These are phyloP conservation scores for Amesomyces nigricolor DNA, from an alignment of 2,329 filamentous ascomycete species.

Conservation along the genomic window DNA sequence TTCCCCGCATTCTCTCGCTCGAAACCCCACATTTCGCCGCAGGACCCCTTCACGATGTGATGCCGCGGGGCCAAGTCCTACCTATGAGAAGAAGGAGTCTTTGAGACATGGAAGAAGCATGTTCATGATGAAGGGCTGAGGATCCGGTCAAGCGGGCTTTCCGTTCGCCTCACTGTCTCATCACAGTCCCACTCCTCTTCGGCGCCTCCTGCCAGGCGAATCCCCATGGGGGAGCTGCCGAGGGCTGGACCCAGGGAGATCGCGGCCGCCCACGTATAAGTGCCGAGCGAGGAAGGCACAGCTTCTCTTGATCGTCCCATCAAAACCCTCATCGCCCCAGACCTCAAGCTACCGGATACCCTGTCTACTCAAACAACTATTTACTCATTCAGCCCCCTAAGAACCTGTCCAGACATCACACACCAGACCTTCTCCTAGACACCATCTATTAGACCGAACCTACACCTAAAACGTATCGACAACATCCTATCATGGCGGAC, in stretches of 20 bases:
- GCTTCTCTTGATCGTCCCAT: not conserved
- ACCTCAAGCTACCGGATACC: not conserved
- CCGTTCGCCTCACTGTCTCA: not conserved
- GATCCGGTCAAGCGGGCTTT: not conserved
- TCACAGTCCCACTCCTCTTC: not conserved
- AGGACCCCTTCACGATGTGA: not conserved
- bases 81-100: not conserved
- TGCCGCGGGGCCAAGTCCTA: conserved; percentile 3
- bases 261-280: conserved; percentile 8
- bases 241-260: conserved; percentile 14
- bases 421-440: not conserved
- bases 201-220: conserved; percentile 9
- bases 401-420: not conserved
- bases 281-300: not conserved
- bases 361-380: not conserved
- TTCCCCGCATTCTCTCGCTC: conserved; percentile 20
- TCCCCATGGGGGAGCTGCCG: conserved; percentile 16
- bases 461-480: not conserved
- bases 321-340: not conserved
- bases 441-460: not conserved
- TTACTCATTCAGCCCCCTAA: too few relatives aligned
- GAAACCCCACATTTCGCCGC: conserved; percentile 14
- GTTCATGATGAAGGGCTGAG: not conserved
- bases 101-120: not conserved
- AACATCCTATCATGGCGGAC: conserved; percentile 24